Percentiles rank a stretch among this genome's conserved stretches.
Evolutionary conservation across 257 asterid species (phyloP).

Genomic region (Solanum sejunctum): DNA sequence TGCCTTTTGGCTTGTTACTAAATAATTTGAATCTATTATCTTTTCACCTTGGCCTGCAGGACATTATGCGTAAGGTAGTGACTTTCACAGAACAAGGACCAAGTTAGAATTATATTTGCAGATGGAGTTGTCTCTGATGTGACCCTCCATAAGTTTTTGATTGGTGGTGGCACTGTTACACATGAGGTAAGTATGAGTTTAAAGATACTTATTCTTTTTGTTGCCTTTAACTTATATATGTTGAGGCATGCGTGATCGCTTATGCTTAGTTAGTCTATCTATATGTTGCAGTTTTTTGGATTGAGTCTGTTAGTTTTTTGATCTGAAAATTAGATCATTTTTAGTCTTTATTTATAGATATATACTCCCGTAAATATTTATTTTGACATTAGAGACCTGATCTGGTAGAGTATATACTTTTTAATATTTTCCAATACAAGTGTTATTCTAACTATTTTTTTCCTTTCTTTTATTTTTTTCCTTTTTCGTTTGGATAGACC

Average conservation of each 20-base stretch:
- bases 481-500: not conserved
- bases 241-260: not conserved
- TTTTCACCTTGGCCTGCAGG: too few relatives aligned
- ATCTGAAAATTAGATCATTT: not conserved
- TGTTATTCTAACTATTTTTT: not conserved
- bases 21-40: too few relatives aligned
- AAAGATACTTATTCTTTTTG: not conserved
- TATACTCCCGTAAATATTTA: not conserved
- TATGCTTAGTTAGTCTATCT: not conserved
- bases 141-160: conserved; percentile 63
- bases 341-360: not conserved
- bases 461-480: not conserved
- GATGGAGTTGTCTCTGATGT: conserved; percentile 62
- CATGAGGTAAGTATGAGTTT: conserved; percentile 54
- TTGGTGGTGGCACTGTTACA: conserved; percentile 65
- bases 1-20: not conserved
- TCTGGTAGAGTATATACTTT: not conserved
- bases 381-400: not conserved
- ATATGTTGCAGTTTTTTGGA: not conserved
- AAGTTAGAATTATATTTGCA: too few relatives aligned
- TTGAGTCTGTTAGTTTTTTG: not conserved
- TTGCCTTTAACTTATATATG: not conserved
- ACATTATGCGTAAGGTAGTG: too few relatives aligned
- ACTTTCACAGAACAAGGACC: too few relatives aligned
- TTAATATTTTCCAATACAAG: not conserved